Conservation (phyloP, 83 land plant species). For the Thuja plicata region DNA sequence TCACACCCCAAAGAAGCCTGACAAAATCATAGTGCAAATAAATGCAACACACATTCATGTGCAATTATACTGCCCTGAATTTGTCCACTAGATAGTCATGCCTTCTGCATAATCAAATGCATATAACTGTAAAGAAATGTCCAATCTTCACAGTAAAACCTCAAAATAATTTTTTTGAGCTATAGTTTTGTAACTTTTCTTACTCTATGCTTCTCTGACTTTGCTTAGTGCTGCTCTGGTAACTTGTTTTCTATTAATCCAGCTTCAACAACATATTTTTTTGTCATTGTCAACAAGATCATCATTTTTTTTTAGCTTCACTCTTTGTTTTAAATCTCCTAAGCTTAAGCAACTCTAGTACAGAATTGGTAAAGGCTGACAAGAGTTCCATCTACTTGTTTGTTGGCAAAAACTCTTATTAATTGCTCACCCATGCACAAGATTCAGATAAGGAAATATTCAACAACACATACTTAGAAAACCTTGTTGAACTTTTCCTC, state of each 20-base stretch:
- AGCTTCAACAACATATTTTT: background rate
- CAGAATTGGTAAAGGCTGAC: background rate
- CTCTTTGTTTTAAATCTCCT: background rate
- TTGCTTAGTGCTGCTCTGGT: background rate
- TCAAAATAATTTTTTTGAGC: background rate
- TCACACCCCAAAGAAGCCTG: background rate
- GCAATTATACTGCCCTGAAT: background rate
- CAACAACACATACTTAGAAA: background rate
- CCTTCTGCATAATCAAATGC: background rate
- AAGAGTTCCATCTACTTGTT: background rate
- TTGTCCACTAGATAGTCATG: background rate
- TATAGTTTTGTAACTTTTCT: background rate
- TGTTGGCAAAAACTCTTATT: background rate
- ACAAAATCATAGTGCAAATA: background rate
- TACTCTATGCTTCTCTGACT: background rate
- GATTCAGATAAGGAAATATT: background rate
- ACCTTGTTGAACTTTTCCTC: background rate
- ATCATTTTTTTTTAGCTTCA: background rate
- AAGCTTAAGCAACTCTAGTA: background rate
- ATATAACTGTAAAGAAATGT: background rate
- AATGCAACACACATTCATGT: background rate
- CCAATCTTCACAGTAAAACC: background rate
- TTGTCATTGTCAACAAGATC: too few relatives aligned
- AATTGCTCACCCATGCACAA: background rate
- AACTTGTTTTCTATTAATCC: background rate